These are phyloP conservation scores for Papilionanthe hybrid DNA, from an alignment of 116 monocot genomes.

Conservation along the genomic window DNA sequence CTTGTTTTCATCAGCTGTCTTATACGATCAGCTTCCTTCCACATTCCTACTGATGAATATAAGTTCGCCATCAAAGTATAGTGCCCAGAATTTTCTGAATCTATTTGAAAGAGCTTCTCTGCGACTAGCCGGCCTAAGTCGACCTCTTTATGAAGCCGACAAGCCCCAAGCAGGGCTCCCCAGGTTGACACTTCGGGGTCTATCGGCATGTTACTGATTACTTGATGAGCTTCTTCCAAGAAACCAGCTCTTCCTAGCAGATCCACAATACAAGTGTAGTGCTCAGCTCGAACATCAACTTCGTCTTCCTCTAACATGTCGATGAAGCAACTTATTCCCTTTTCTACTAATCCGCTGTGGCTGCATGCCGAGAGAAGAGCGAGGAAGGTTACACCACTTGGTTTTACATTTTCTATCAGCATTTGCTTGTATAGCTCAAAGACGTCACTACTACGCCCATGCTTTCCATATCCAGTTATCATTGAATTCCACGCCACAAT, in stretches of 20 bases:
- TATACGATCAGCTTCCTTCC: conserved; percentile 23
- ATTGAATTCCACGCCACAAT: conserved; percentile 50
- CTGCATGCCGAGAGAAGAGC: conserved; percentile 51
- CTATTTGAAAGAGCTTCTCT: conserved; percentile 35
- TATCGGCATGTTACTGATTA: conserved; percentile 34
- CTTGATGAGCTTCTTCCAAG: conserved; percentile 30
- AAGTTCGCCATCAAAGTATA: conserved; percentile 50
- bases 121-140: conserved; percentile 41
- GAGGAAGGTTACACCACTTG: conserved; percentile 42
- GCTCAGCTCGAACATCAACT: conserved; percentile 35
- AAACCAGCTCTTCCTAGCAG: conserved; percentile 48
- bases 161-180: conserved; percentile 44
- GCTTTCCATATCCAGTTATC: conserved; percentile 47
- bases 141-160: conserved; percentile 30
- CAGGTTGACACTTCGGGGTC: conserved; percentile 41
- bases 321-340: conserved; percentile 36
- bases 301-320: conserved; percentile 24
- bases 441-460: conserved; percentile 37
- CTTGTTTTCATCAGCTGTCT: conserved; percentile 29
- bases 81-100: conserved; percentile 42
- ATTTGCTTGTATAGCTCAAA: conserved; percentile 34
- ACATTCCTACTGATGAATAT: conserved; percentile 33
- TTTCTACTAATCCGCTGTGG: conserved; percentile 40
- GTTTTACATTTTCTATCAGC: conserved; percentile 21
- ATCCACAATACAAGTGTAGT: conserved; percentile 60